These are phyloP conservation scores for Akanthomyces uredinophilus DNA, from an alignment of 2,329 filamentous ascomycete species.

Conservation along the genomic window DNA sequence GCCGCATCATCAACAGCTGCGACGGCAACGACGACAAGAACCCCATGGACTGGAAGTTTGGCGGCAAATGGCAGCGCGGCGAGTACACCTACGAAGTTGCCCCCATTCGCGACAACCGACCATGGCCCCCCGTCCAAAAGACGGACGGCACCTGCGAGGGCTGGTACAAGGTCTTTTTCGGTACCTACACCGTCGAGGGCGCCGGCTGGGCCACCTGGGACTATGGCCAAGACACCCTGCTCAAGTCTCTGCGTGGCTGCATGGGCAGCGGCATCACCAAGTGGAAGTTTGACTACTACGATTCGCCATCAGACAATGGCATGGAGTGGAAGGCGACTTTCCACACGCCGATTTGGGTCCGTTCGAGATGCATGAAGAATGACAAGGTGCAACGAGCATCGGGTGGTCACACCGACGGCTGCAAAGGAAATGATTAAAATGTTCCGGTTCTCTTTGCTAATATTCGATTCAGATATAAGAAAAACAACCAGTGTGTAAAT, in stretches of 20 bases:
- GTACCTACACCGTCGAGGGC: conserved; percentile 21
- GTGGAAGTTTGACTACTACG: conserved; percentile 25
- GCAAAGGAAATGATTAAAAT: conserved; percentile 16
- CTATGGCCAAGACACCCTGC: conserved; percentile 22
- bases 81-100: conserved; percentile 24
- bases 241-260: conserved; percentile 19
- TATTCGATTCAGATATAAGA: neutral
- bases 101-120: conserved; percentile 17
- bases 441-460: neutral
- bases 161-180: conserved; percentile 19
- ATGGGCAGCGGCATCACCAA: conserved; percentile 18
- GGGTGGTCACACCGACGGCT: conserved; percentile 17
- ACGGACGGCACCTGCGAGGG: conserved; percentile 21
- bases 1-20: conserved; percentile 25
- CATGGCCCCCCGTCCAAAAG: conserved; percentile 22
- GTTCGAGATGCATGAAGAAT: conserved; percentile 21
- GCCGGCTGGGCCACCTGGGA: conserved; percentile 24
- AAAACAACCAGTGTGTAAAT: neutral
- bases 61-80: conserved; percentile 22
- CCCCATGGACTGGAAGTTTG: conserved; percentile 28
- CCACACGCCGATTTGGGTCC: conserved; percentile 21
- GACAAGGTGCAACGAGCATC: conserved; percentile 20
- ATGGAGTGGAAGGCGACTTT: conserved; percentile 23
- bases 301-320: conserved; percentile 21
- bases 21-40: conserved; percentile 24